phyloP scores from a whole-genome alignment of 345 rosid species.

The Tarenaya hassleriana region DNA sequence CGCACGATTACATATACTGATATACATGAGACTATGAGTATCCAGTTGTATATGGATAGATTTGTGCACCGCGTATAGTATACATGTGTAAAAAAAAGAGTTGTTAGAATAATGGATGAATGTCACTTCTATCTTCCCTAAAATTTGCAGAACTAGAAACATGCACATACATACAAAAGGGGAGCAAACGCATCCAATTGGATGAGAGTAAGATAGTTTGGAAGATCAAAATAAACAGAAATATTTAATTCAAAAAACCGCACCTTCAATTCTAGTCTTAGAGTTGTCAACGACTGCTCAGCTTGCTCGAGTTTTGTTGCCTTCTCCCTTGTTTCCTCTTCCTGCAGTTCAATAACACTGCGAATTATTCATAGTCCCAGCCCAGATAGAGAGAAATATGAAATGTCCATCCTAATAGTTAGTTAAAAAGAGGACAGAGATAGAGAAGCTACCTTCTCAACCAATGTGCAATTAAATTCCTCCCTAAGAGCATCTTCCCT shows the following conservation, averaged over 20 bases:
- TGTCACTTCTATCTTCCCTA: too few species aligned
- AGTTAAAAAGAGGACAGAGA: constrained; percentile 7
- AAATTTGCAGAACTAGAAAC: too few species aligned
- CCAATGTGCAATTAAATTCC: constrained; percentile 53
- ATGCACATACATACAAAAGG: not conserved
- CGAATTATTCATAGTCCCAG: constrained; percentile 4
- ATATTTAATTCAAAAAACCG: constrained; percentile 19
- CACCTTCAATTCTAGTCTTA: constrained; percentile 86
- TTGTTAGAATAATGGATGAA: too few species aligned
- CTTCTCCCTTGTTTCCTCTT: constrained; percentile 71
- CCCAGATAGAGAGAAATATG: not conserved
- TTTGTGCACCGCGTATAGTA: too few species aligned
- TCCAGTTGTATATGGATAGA: too few species aligned
- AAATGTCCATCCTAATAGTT: not conserved
- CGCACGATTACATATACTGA: too few species aligned
- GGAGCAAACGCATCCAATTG: not conserved
- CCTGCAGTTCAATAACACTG: constrained; percentile 43
- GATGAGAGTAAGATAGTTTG: not conserved
- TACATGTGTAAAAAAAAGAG: too few species aligned
- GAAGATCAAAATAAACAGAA: constrained; percentile 1
- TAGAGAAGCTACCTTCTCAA: constrained; percentile 54
- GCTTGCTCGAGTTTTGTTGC: constrained; percentile 59
- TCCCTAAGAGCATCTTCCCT: constrained; percentile 87
- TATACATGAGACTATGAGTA: too few species aligned
- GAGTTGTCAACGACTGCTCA: constrained; percentile 70